Base-by-base conservation (phyloP, 1,139 yeast species). In the Ogataea hybrid region DNA sequence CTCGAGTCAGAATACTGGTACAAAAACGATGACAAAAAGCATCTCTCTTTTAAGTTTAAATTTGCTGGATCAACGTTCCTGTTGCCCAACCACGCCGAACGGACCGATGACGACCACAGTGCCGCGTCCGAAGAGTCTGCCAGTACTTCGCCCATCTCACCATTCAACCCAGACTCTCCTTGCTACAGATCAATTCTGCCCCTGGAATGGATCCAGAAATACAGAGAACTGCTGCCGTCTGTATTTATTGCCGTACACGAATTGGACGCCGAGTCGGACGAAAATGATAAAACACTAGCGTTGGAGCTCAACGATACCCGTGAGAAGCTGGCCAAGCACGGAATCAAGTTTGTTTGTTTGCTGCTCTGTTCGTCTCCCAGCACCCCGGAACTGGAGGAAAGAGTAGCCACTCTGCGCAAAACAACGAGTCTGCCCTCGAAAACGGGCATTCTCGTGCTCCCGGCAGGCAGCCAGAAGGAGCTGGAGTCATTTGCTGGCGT, bases 181-280 rank as follows among this genome's bases (percentile, higher is more conserved):
- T 53, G 66, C 39, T 66, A 62, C 41, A 75, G 77, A 1, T 70
- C 72, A 20, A 54, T 75, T 1, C 50, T 76, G 20, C 63, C 73
- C 0, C 49, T 53, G 0, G 62, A 69, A 20, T 79, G 84, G 84
- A 46, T 77, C 9, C 65, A 68, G 28, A 78, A 76, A 53, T 75
- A 77, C 50, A 59, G 64, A 28, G 62, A 66, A 15, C 43, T 62
- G 5, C 39, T 65, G 17, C 83, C 84, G 0, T 51, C 71, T 2
- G 67, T 73, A 0, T 65, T 70, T 37, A 58, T 75, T 4, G 57
- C 71, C 1, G 64, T 75, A 32, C 69, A 71, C 52, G 67, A 68
- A 37, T 48, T 75, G 15, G 52, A 48, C 17, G 56, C 52, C 12
- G 60, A 52, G 18, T 31, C 56, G 7, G 42, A 47, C 0, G 57